Base-by-base conservation (phyloP, 176 grass and related monocot genomes). In the Tillandsia leiboldiana region DNA sequence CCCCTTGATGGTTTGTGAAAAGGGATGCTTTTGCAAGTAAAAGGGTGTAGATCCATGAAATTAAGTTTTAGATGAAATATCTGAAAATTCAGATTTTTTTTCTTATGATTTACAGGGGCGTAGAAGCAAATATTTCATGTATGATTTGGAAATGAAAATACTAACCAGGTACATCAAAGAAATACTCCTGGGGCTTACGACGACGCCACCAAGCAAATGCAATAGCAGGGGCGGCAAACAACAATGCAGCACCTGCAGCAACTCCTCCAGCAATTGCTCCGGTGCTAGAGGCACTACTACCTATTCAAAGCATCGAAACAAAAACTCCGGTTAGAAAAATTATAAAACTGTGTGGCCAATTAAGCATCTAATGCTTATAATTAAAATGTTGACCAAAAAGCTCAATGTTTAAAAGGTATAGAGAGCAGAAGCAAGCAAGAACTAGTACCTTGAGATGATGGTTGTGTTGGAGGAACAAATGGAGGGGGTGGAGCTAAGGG, bases 401-500 rank as follows among this genome's bases (percentile, higher is more conserved):
- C 13, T 11, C 12, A 62, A 51, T 12, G 52, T 51, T 18, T 12
- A 69, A 69, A 22, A 18, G 11, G 56, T 59, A 11, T 12, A 28
- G 22, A 62, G 15, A 48, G 53, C 12, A 9, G 1, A 73, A 8
- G 61, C 48, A 62, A 17, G 9, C 58, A 12, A 48, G 33, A 48
- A 15, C 18, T 23, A 63, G 49, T 73, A 73, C 71, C 71, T 64
- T 20, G 26, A 73, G 57, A 11, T 26, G 29, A 50, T 11, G 47
- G 56, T 63, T 14, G 56, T 5, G 77, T 51, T 48, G 85, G 77
- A 80, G 85, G 73, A 72, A 65, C 78, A 48, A 12, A 80, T 48
- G 80, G 81, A 87, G 85, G 85, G 54, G 85, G 81, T 65, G 80
- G 81, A 26, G 85, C 68, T 28, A 84, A 84, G 23, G 80, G 77